Evolutionary conservation across 495 filamentous ascomycete species (phyloP), one percentile per base, ranked within the genome.

Genomic region (Penicillium waksmanii): DNA sequence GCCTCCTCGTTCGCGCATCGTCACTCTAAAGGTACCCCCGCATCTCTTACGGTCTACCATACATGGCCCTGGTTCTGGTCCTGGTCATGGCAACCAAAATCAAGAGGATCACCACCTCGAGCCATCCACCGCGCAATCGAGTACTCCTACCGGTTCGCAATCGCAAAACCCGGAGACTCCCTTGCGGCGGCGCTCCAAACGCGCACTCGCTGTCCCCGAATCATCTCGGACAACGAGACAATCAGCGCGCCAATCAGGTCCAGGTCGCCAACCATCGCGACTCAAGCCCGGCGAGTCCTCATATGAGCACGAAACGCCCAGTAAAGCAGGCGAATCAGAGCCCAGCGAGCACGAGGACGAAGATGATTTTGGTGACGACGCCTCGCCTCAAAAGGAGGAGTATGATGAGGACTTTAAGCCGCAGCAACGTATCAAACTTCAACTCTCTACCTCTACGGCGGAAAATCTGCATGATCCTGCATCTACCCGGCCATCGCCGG

Each of bases 181-280:
- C 40, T 56, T 60, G 49, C 23, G 43, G 23, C 55, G 62, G 25
- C 65, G 63, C 56, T 57, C 63, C 27, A 63, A 65, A 57, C 61
- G 66, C 10, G 55, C 63, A 1, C 43, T 64, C 56, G 59, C 58
- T 44, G 69, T 72, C 7, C 73, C 74, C 18, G 75, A 77, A 57
- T 76, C 75, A 10, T 76, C 76, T 8, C 68, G 73, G 19, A 72
- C 71, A 21, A 77, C 74, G 9, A 69, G 77, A 25, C 69, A 73
- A 51, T 76, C 77, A 8, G 66, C 73, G 23, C 67, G 77, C 15
- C 19, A 52, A 18, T 40, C 73, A 66, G 36, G 69, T 13, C 70
- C 73, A 66, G 36, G 72, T 11, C 70, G 77, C 23, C 70, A 73
- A 51, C 77, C 77, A 3, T 66, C 73, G 18, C 66, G 75, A 53